These are phyloP conservation scores for Vaccinium macrocarpon DNA, from an alignment of 148 eudicot species.

Conservation along the genomic window DNA sequence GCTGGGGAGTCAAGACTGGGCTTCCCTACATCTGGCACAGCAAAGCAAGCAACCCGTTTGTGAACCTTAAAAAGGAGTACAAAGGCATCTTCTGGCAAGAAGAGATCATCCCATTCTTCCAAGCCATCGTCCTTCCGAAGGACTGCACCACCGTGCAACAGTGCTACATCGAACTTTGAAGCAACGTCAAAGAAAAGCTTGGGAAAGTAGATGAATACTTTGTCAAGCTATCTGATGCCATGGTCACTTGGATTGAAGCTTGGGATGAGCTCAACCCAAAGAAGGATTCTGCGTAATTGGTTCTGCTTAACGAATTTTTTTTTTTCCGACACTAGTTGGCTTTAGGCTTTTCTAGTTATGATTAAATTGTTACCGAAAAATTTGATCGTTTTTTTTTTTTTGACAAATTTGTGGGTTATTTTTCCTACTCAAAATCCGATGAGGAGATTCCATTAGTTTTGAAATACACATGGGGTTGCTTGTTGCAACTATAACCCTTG, in stretches of 20 bases:
- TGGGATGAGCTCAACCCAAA: constrained; percentile 56
- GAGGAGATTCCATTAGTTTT: no score
- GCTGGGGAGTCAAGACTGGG: constrained; percentile 65
- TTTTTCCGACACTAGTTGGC: no score
- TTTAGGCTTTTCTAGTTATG: no score
- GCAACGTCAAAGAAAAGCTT: constrained; percentile 60
- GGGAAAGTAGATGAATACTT: constrained; percentile 58
- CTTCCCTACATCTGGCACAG: constrained; percentile 76
- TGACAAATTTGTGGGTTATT: no score
- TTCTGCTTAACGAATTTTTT: constrained; percentile 19
- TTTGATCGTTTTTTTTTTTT: no score
- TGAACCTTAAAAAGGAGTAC: constrained; percentile 70
- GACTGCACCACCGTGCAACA: constrained; percentile 62
- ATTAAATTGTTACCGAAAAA: no score
- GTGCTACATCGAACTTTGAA: constrained; percentile 55
- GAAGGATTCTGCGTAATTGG: constrained; percentile 20
- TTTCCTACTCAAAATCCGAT: no score
- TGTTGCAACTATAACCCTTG: no score
- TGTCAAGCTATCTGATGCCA: constrained; percentile 62
- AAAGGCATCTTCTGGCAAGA: constrained; percentile 78
- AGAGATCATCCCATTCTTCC: constrained; percentile 77
- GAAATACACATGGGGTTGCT: no score
- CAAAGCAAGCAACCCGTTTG: constrained; percentile 78
- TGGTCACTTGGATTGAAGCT: constrained; percentile 73
- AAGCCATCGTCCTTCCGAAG: constrained; percentile 39